Evolutionary conservation across 495 filamentous ascomycete species (phyloP), one percentile per base, ranked within the genome.

Genomic region (Podospora australis): DNA sequence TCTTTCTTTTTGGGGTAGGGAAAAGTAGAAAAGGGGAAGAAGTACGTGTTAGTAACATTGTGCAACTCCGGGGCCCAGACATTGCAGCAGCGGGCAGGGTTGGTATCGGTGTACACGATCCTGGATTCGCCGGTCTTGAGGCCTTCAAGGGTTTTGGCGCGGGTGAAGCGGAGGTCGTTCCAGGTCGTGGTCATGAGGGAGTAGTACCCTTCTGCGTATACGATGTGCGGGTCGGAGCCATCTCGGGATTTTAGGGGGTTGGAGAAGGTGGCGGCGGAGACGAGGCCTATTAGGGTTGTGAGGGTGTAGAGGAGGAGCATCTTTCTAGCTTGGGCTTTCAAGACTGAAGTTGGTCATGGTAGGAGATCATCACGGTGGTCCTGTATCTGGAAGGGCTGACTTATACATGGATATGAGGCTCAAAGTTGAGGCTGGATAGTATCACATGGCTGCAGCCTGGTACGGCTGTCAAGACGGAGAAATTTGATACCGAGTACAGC

Each of bases 41-140:
- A 30, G 16, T 16, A 55, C 16, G 44, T 55, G 23, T 48, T 63
- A 24, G 67, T 56, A 14, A 78, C 55, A 32, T 69, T 66, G 51
- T 77, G 73, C 0, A 72, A 56, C 57, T 78, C 75, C 1, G 74
- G 76, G 0, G 76, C 75, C 76, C 74, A 80, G 20, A 79, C 71
- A 52, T 78, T 75, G 52, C 71, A 76, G 58, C 70, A 70, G 4
- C 70, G 64, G 4, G 53, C 50, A 0, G 68, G 34, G 25, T 63
- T 64, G 30, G 46, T 58, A 32, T 67, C 68, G 0, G 58, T 66
- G 48, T 66, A 78, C 21, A 75, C 64, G 2, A 67, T 59, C 52
- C 70, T 73, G 11, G 62, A 64, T 11, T 61, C 58, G 0, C 70
- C 72, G 0, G 66, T 73, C 55, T 72, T 75, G 24, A 79, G 63